A percentile compares a stretch with the other conserved stretches of the same genome.
Conservation (phyloP, 768 basidiomycete species). For the Psilocybe sp. region DNA sequence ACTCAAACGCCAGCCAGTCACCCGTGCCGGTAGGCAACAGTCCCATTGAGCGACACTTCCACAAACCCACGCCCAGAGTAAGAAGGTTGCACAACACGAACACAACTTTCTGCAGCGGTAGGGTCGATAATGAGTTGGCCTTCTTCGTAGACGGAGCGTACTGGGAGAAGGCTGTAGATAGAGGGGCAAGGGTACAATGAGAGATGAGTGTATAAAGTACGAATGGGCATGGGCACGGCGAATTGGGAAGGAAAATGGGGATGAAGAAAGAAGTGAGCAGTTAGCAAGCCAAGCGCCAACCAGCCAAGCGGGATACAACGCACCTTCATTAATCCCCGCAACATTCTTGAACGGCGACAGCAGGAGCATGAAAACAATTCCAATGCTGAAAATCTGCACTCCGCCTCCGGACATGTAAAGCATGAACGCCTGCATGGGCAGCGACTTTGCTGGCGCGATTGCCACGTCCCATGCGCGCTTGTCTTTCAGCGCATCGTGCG, state of each 20-base stretch:
- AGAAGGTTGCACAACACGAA: slow-evolving; percentile 73
- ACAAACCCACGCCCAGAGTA: slow-evolving; percentile 82
- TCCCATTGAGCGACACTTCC: slow-evolving; percentile 94
- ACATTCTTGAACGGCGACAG: slow-evolving; percentile 84
- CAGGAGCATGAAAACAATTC: slow-evolving; percentile 92
- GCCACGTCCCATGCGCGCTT: slow-evolving; percentile 87
- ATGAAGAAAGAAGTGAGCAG: no score
- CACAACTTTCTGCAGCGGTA: slow-evolving; percentile 67
- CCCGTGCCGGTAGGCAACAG: slow-evolving; percentile 86
- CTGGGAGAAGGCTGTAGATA: slow-evolving; percentile 58
- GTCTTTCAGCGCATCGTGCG: slow-evolving; percentile 68
- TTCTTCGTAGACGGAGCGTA: slow-evolving; percentile 68
- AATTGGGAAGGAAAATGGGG: no score
- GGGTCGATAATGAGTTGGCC: slow-evolving; percentile 47
- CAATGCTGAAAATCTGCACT: slow-evolving; percentile 95
- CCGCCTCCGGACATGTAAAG: slow-evolving; percentile 97
- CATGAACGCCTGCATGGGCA: slow-evolving; percentile 99
- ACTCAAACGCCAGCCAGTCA: slow-evolving; percentile 95
- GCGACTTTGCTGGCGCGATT: slow-evolving; percentile 78
- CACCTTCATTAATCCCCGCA: slow-evolving; percentile 74
- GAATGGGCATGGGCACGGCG: no score
- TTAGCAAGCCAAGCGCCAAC: no score
- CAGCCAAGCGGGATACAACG: slow-evolving; percentile 20
- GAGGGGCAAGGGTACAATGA: no score
- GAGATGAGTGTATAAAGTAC: no score